These are phyloP conservation scores for Phytophthora ramorum DNA, from an alignment of 352 stramenopile species.

Conservation along the genomic window DNA sequence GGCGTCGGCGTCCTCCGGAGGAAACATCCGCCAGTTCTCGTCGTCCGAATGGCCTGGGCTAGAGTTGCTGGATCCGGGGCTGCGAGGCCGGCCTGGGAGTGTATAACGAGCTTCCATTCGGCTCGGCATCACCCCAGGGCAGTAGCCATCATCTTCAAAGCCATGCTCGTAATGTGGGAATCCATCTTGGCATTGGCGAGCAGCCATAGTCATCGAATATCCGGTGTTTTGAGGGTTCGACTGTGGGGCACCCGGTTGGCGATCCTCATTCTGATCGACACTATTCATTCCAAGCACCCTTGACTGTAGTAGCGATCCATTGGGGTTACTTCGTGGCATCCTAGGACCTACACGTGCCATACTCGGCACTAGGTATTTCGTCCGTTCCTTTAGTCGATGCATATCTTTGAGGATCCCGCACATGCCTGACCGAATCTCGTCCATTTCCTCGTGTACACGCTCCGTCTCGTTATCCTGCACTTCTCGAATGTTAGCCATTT, in stretches of 20 bases:
- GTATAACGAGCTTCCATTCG: conserved; percentile 22
- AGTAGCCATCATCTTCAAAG: conserved; percentile 44
- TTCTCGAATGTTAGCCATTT: conserved; percentile 58
- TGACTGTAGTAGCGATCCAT: conserved; percentile 13
- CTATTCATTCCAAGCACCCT: conserved; percentile 15
- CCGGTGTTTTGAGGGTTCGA: conserved; percentile 20
- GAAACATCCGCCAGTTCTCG: conserved; percentile 35
- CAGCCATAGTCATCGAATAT: conserved; percentile 44
- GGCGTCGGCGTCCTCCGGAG: conserved; percentile 23
- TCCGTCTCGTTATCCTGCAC: conserved; percentile 61
- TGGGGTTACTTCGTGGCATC: conserved; percentile 22
- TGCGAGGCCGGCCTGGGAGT: conserved; percentile 11
- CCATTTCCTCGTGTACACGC: conserved; percentile 64
- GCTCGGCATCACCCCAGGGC: conserved; percentile 27
- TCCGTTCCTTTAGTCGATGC: conserved; percentile 72
- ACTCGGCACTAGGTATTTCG: conserved; percentile 69
- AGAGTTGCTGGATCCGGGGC: conserved; percentile 37
- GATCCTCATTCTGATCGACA: conserved; percentile 23
- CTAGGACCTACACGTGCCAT: conserved; percentile 37
- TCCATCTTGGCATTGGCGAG: conserved; percentile 33
- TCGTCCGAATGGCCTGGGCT: conserved; percentile 39
- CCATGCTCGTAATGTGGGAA: conserved; percentile 40
- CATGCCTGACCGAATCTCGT: conserved; percentile 70
- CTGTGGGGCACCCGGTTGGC: conserved; percentile 9
- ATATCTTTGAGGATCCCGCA: conserved; percentile 72